These are phyloP conservation scores for Ophiosphaerella narmari DNA, from an alignment of 2,329 filamentous ascomycete genomes.

Conservation along the genomic window DNA sequence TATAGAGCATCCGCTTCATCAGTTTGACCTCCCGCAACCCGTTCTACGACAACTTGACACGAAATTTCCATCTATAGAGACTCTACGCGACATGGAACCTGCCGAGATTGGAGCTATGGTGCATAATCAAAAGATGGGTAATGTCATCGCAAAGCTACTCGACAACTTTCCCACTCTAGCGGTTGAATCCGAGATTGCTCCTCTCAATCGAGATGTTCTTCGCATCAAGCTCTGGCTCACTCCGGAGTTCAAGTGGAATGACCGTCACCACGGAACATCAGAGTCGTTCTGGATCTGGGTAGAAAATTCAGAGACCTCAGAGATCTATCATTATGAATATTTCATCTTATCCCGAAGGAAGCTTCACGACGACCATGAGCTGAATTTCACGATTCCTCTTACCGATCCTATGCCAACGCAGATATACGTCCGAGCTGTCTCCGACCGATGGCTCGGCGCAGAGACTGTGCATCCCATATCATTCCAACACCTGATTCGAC, in stretches of 20 bases:
- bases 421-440: constrained; percentile 93
- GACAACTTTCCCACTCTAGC: constrained; percentile 91
- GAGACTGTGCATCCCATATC: constrained; percentile 95
- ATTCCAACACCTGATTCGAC: constrained; percentile 95
- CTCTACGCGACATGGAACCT: constrained; percentile 88
- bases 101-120: constrained; percentile 89
- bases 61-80: constrained; percentile 80
- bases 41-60: constrained; percentile 83
- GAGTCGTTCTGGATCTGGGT: constrained; percentile 99
- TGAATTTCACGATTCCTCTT: constrained; percentile 96
- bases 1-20: constrained; percentile 90
- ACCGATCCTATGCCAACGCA: constrained; percentile 92
- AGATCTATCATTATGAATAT: constrained; percentile 97
- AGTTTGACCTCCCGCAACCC: constrained; percentile 87
- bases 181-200: constrained; percentile 92
- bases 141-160: constrained; percentile 77
- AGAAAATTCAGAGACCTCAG: constrained; percentile 94
- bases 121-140: constrained; percentile 87
- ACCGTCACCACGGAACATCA: constrained; percentile 87
- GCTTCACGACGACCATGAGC: constrained; percentile 92
- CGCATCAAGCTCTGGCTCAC: constrained; percentile 86
- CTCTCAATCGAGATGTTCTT: constrained; percentile 90
- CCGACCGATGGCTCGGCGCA: constrained; percentile 93
- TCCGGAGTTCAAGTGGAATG: constrained; percentile 93
- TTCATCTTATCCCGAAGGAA: constrained; percentile 92